Base-by-base conservation (phyloP, 1,284 basidiomycete species). In the Trametes sp. region DNA sequence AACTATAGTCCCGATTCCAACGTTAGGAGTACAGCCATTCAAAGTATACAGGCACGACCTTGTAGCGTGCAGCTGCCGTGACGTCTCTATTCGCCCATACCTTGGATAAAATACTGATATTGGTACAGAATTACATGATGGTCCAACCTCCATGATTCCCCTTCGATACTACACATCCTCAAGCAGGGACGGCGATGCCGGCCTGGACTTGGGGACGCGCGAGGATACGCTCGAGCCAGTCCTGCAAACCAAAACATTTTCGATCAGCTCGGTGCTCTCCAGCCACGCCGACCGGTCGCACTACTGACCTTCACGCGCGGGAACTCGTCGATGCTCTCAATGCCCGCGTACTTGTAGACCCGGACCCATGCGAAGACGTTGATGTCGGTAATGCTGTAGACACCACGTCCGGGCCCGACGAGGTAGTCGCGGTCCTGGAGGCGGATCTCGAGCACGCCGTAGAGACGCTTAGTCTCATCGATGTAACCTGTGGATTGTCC, bases 391-490 rank as follows among this genome's bases (percentile, higher is more conserved):
- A 94, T 79, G 45, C 81, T 86, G 76, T 85, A 92, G 60, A 84
- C 86, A 8, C 89, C 89, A 54, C 80, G 77, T 0, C 85, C 88
- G 31, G 85, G 77, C 13, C 92, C 92, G 11, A 85, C 90, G 31
- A 95, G 84, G 75, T 82, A 95, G 57, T 90, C 85, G 26, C 87
- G 84, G 54, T 81, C 81, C 33, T 77, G 73, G 2, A 96, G 83
- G 23, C 87, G 86, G 59, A 85, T 84, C 67, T 95, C 87, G 58
- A 95, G 82, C 10, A 95, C 93, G 42, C 84, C 79, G 73, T 90
- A 93, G 5, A 95, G 82, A 31, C 93, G 85, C 73, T 87, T 87
- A 2, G 90, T 90, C 80, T 95, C 94, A 36, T 90, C 84, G 28
- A 83, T 68, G 77, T 93, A 95, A 54, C 91, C 85, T 87, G 77